Evolutionary conservation across 2,329 filamentous ascomycete species (phyloP).

Genomic region (Zasmidium citrigriseum): DNA sequence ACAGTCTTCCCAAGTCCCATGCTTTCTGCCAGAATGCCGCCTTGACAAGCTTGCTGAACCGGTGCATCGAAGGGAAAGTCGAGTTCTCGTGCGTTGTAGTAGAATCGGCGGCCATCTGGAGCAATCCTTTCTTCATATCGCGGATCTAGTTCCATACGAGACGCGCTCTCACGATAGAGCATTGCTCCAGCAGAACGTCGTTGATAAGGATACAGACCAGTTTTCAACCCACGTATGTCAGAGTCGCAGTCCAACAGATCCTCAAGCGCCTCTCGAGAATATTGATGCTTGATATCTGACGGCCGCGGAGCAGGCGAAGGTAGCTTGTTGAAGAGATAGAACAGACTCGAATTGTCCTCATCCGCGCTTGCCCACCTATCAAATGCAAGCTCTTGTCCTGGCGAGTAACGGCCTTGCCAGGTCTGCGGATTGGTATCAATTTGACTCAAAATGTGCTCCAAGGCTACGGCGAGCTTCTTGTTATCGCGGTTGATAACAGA

Average conservation of each 20-base stretch:
- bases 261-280: slow-evolving; percentile 51
- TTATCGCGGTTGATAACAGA: slow-evolving; percentile 53
- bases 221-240: slow-evolving; percentile 54
- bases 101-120: slow-evolving; percentile 65
- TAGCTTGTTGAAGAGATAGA: slow-evolving; percentile 72
- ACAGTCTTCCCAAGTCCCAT: slow-evolving; percentile 85
- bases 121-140: slow-evolving; percentile 63
- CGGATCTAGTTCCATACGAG: slow-evolving; percentile 69
- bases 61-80: slow-evolving; percentile 65
- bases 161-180: slow-evolving; percentile 75
- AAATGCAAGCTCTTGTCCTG: slow-evolving; percentile 30
- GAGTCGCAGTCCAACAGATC: slow-evolving; percentile 9
- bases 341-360: slow-evolving; percentile 53
- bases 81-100: slow-evolving; percentile 67
- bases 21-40: slow-evolving; percentile 78
- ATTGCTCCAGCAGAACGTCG: slow-evolving; percentile 77
- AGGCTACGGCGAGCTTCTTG: slow-evolving; percentile 45
- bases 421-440: slow-evolving; percentile 58
- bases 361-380: slow-evolving; percentile 45
- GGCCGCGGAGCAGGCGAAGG: slow-evolving; percentile 66
- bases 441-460: slow-evolving; percentile 51
- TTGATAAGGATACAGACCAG: slow-evolving; percentile 75
- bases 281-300: slow-evolving; percentile 50
- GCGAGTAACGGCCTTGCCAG: slow-evolving; percentile 55
- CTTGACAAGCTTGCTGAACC: slow-evolving; percentile 71